phyloP scores from a whole-genome alignment of 345 rosid species.

The Hibiscus tridactylites region DNA sequence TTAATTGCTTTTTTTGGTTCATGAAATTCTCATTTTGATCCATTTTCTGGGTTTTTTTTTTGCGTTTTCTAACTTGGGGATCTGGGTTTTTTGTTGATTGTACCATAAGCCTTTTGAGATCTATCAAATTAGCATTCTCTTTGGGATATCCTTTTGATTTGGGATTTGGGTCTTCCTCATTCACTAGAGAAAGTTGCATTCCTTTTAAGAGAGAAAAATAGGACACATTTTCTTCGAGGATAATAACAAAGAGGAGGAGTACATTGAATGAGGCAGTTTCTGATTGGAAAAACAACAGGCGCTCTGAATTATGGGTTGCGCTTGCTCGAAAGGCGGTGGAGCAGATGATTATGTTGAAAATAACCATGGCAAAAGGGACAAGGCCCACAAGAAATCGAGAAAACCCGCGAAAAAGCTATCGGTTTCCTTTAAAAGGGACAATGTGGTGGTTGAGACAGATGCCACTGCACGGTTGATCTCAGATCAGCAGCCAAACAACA shows the following conservation, averaged over 20 bases:
- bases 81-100: slow-evolving; percentile 10
- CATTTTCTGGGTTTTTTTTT: background rate
- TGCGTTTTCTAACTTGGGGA: background rate
- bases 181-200: background rate
- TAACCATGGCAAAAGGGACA: slow-evolving; percentile 24
- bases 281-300: slow-evolving; percentile 16
- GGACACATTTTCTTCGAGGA: background rate
- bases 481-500: background rate
- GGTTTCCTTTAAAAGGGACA: slow-evolving; percentile 1
- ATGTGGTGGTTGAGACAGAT: background rate
- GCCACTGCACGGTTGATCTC: background rate
- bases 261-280: slow-evolving; percentile 3
- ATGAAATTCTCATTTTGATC: background rate
- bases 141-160: slow-evolving; percentile 1
- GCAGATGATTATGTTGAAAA: slow-evolving; percentile 20
- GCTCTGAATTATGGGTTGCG: slow-evolving; percentile 66
- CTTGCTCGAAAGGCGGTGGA: slow-evolving; percentile 64
- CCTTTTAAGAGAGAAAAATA: background rate
- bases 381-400: slow-evolving; percentile 2
- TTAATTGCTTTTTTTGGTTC: background rate
- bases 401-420: background rate
- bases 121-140: background rate
- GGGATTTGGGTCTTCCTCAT: slow-evolving; percentile 12
- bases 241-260: background rate
- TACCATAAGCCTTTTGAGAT: background rate